Evolutionary conservation across 2,329 filamentous ascomycete species (phyloP), one percentile per base, ranked within the genome.

Genomic region (Arthrocladium fulminans): DNA sequence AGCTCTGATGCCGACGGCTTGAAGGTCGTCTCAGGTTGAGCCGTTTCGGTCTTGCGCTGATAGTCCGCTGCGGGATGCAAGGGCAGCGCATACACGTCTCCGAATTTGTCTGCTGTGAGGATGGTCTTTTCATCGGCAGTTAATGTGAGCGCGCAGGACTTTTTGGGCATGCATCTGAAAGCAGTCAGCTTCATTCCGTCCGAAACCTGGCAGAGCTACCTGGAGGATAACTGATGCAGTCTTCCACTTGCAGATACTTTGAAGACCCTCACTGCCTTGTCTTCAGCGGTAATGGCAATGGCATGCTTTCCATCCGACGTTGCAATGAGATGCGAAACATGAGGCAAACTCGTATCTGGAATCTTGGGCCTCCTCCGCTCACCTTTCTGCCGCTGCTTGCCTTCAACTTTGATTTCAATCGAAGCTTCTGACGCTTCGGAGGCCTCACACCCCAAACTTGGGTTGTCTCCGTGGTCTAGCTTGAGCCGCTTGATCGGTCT

Each of bases 21-120:
- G 57, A 69, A 76, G 3, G 63, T 47, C 50, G 68, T 69, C 13
- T 57, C 51, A 22, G 60, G 20, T 41, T 57, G 46, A 24, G 53
- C 51, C 5, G 46, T 34, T 29, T 52, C 52, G 15, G 29, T 37
- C 50, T 60, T 64, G 59, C 10, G 62, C 64, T 23, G 69, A 67
- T 61, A 52, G 57, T 59, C 53, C 20, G 62, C 59, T 23, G 59
- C 61, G 5, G 64, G 66, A 38, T 88, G 64, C 2, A 97, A 72
- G 12, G 92, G 90, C 6, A 98, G 68, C 9, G 86, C 79, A 67
- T 95, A 97, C 52, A 96, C 90, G 64, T 98, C 92, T 56, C 92
- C 92, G 61, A 97, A 97, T 66, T 98, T 98, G 72, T 98, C 92
- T 45, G 81, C 90, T 53, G 80, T 81, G 50, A 97, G 68, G 54